phyloP scores from a whole-genome alignment of 805 yeast genomes.

The Metschnikowia peoriensis region DNA sequence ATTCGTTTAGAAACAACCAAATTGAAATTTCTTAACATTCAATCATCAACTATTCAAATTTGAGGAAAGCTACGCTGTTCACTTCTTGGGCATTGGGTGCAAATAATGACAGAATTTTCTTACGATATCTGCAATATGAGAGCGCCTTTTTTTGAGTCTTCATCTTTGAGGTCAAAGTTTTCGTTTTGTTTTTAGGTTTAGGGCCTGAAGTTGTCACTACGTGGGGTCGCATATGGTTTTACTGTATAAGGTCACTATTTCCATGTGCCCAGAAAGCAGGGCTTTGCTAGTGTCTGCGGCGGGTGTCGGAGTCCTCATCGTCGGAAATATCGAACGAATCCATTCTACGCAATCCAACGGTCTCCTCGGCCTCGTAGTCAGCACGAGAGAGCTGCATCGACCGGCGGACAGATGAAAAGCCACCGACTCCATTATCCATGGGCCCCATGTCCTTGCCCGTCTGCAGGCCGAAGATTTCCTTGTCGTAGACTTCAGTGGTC shows the following conservation, averaged over 20 bases:
- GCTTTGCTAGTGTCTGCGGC: slow-evolving; percentile 13
- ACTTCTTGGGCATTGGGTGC: too few relatives aligned
- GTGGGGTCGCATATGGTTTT: not conserved
- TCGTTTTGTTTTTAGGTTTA: not conserved
- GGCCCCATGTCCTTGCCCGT: slow-evolving; percentile 54
- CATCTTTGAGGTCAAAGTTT: not conserved
- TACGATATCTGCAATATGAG: too few relatives aligned
- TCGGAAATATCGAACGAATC: slow-evolving; percentile 57
- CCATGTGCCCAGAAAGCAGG: not conserved
- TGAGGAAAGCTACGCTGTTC: too few relatives aligned
- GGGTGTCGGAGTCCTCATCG: slow-evolving; percentile 29
- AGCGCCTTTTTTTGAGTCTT: not conserved
- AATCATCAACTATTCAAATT: too few relatives aligned
- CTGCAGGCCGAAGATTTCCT: slow-evolving; percentile 64
- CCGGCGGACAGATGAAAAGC: slow-evolving; percentile 67
- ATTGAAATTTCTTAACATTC: too few relatives aligned
- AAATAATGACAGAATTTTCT: too few relatives aligned
- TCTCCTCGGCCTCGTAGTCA: slow-evolving; percentile 41
- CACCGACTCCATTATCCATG: slow-evolving; percentile 79
- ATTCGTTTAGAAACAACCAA: too few relatives aligned
- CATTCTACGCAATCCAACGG: slow-evolving; percentile 55
- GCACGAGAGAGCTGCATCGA: slow-evolving; percentile 64
- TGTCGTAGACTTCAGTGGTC: slow-evolving; percentile 48
- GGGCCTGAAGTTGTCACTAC: not conserved
- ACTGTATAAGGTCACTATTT: not conserved